Evolutionary conservation across 164 flowering plant species (phyloP), one percentile per base, ranked within the genome.

Genomic region (Nelumbo lutea): DNA sequence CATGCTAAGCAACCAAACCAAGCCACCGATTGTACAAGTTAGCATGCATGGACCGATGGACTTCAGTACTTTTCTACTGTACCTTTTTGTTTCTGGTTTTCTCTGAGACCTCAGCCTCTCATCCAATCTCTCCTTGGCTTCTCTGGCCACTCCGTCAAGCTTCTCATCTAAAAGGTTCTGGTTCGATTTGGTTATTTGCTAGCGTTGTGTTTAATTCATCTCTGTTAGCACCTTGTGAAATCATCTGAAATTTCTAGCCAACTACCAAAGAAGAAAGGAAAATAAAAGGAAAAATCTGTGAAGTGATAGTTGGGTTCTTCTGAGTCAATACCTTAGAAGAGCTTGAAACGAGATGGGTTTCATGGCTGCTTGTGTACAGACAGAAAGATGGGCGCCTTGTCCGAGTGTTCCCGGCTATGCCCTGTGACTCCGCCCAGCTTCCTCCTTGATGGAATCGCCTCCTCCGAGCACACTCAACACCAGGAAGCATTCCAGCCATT

Each of bases 121-220:
- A 75, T 90, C 93, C 45, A 92, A 61, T 70, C 98, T 83, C 67
- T 82, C 88, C 74, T 87, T 92, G 58, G 98, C 96, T 73, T 87
- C 90, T 80, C 90, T 84, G 10, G 90, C 98, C 14, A 58, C 80
- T 51, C 72, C 84, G 65, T 81, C 92, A n/a, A 92, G 84, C 65
- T 84, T 82, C 70, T 82, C 85, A 72, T 46, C 5, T 46, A 46
- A 46, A 46, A 46, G 48, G 48, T 46, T 46, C 7, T 4, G 48
- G 48, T 4, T 46, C 7, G 48, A 46, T 46, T 46, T 46, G 48
- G 7, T 4, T 7, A 4, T 7, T 46, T 4, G 48, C 4, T 46
- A 46, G 39, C 68, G 65, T 48, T 60, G 51, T 5, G 9, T 61
- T 41, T 68, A 6, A 40, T 43, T 55, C 48, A 62, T n/a, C 1